Evolutionary conservation across 306 rosid species (phyloP).

Genomic region (Citrullus amarus): DNA sequence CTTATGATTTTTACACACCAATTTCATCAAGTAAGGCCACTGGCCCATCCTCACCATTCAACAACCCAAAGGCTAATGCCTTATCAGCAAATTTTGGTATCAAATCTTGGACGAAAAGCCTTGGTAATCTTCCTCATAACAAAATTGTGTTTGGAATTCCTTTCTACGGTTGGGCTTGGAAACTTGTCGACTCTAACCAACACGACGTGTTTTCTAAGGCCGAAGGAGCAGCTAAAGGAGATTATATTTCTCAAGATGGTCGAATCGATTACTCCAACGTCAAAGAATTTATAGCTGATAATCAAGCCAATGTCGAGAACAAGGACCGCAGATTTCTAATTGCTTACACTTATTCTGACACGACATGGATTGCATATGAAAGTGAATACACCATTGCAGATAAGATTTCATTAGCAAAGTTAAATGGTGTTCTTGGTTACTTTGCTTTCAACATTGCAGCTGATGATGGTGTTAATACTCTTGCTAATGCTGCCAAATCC

Average conservation of each 20-base stretch:
- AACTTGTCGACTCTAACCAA: neutral
- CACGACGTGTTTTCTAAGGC: neutral
- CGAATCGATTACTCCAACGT: neutral
- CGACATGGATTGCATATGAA: neutral
- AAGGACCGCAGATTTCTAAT: neutral
- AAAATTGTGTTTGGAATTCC: neutral
- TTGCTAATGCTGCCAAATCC: too few species aligned
- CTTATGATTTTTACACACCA: neutral
- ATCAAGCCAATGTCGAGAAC: too few species aligned
- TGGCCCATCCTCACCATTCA: neutral
- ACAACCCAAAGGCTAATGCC: neutral
- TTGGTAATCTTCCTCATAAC: neutral
- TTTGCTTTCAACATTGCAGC: neutral
- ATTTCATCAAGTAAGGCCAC: neutral
- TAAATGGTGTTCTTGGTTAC: neutral
- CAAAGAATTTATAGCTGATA: neutral
- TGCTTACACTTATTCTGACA: neutral
- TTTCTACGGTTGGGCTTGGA: neutral
- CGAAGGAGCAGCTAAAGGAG: neutral
- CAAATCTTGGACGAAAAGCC: neutral
- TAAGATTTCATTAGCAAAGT: neutral
- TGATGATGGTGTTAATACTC: neutral
- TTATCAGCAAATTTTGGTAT: neutral
- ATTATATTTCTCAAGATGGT: neutral
- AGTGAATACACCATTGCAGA: neutral